Evolutionary conservation across 176 grass and related monocot species (phyloP), one percentile per base, ranked within the genome.

Genomic region (Phoenix roebelenii): DNA sequence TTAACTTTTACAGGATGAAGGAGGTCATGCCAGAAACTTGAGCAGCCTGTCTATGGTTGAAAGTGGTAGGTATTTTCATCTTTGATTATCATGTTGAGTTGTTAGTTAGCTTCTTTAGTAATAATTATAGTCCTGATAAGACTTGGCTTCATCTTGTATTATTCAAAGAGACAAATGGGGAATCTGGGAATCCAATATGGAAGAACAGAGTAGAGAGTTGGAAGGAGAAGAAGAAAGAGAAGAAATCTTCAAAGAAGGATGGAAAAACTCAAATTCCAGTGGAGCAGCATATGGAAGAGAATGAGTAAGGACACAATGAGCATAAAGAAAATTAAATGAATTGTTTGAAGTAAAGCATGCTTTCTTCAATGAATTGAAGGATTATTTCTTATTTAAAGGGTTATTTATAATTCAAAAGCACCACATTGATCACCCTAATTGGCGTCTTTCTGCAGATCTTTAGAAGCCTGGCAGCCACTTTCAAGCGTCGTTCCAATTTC

Each of bases 161-260:
- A 19, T 63, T 73, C 80, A 51, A 51, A 98, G 87, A 98, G 68
- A 9, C 82, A 72, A 85, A 88, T 69, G 74, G 80, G 60, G 93
- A 98, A 73, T 89, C 87, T 75, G 88, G 93, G 44, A 98, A 83
- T 23, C 93, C 93, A 63, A 84, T 98, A 52, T 98, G 88, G 93
- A 98, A 92, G 74, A 90, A 98, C 73, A 77, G 93, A 76, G 93
- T 98, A 50, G 84, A 98, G 20, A 92, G 87, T 59, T 98, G 88
- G 93, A 92, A 88, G 73, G 93, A 98, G 51, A 98, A 98, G 72
- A 98, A 98, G 73, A 89, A 89, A 3, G 79, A 74, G 67, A 88
- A 90, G 64, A 92, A 92, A 77, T 71, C 79, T 59, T 61, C 72
- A 64, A 91, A 91, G 63, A 69, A 80, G 52, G 68, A 69, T 1